Percentiles rank a stretch among this genome's conserved stretches.
phyloP scores from a whole-genome alignment of 305 asterid species.

The Ilex paraguariensis region DNA sequence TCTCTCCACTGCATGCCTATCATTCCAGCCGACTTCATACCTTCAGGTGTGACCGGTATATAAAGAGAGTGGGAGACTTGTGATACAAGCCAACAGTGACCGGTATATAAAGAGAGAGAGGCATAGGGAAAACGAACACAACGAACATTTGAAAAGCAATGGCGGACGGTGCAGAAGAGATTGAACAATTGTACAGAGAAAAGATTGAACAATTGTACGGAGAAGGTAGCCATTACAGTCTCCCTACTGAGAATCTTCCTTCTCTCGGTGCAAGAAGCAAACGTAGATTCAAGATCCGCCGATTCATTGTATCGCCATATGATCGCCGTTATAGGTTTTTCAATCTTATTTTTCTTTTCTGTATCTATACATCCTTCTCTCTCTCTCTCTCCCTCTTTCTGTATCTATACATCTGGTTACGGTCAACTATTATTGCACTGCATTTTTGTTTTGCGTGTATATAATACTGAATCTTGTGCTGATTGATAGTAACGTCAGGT shows the following conservation, averaged over 20 bases:
- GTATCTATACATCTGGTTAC: neutral
- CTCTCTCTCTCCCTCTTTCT: neutral
- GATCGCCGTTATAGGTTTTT: slow-evolving; percentile 73
- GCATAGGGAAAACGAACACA: too few relatives aligned
- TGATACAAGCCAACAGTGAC: too few relatives aligned
- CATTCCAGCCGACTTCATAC: too few relatives aligned
- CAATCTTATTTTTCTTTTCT: neutral
- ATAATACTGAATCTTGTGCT: neutral
- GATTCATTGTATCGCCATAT: slow-evolving; percentile 62
- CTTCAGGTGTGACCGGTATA: too few relatives aligned
- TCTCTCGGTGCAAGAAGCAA: slow-evolving; percentile 77
- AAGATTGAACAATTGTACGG: slow-evolving; percentile 64
- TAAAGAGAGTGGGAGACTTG: too few relatives aligned
- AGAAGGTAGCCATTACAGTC: slow-evolving; percentile 73
- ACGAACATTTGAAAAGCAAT: neutral
- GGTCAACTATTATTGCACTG: neutral
- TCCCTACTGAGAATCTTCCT: slow-evolving; percentile 68
- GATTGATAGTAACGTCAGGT: neutral
- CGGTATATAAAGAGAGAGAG: too few relatives aligned
- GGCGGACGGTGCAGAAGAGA: too few relatives aligned
- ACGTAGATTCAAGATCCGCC: slow-evolving; percentile 51
- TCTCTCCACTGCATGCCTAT: too few relatives aligned
- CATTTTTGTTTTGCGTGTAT: neutral
- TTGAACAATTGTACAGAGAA: slow-evolving; percentile 10
- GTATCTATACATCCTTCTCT: too few relatives aligned